phyloP scores from a whole-genome alignment of 345 rosid genomes.

The Clausena lansium region DNA sequence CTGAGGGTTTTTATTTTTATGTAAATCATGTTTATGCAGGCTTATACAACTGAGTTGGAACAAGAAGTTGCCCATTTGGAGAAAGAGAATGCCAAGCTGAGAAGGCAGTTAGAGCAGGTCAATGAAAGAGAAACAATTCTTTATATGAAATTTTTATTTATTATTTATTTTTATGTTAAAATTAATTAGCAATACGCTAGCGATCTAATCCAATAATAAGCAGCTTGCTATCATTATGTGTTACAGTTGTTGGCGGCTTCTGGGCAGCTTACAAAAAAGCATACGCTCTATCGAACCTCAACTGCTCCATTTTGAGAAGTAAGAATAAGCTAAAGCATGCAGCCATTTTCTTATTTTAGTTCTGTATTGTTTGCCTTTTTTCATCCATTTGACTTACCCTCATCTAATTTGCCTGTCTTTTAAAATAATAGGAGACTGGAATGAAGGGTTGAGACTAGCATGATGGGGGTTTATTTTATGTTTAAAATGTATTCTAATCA shows the following conservation, averaged over 20 bases:
- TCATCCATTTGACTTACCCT: no score
- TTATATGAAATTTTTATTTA: neutral
- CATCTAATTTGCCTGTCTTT: no score
- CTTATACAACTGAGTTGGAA: constrained; percentile 51
- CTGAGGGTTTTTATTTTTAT: neutral
- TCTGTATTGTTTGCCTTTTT: no score
- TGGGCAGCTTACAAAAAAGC: constrained; percentile 38
- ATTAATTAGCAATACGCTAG: neutral
- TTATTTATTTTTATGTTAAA: neutral
- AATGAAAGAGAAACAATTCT: no score
- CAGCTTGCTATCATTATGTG: neutral
- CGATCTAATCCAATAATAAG: neutral
- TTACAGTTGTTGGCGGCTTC: constrained; percentile 32
- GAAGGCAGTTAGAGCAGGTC: constrained; percentile 43
- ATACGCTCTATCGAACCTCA: constrained; percentile 33
- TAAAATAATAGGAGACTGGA: no score
- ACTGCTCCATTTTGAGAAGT: constrained; percentile 54
- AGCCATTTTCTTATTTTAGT: neutral
- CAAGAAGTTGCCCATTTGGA: constrained; percentile 31
- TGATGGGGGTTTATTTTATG: no score
- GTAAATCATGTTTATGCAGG: constrained; percentile 26
- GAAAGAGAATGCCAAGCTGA: constrained; percentile 54
- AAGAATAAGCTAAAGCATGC: neutral
- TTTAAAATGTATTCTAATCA: no score
- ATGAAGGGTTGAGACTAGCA: no score